Evolutionary conservation across 2,329 filamentous ascomycete species (phyloP).

Genomic region (Aspergillus thermomutatus): DNA sequence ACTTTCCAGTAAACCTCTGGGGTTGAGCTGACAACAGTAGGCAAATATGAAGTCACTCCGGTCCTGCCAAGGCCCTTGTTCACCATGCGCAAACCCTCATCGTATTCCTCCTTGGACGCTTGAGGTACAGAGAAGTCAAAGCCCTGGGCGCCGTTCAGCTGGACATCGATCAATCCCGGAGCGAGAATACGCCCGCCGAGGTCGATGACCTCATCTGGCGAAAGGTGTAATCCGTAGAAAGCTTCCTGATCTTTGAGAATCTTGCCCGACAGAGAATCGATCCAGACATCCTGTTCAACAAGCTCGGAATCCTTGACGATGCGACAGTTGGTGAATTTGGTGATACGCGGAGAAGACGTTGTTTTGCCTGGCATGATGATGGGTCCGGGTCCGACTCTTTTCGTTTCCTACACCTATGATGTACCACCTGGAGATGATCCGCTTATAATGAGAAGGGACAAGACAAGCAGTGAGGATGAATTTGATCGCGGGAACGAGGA

Average conservation of each 20-base stretch:
- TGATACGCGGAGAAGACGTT: slow-evolving; percentile 53
- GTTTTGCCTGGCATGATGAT: slow-evolving; percentile 36
- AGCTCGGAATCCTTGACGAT: slow-evolving; percentile 66
- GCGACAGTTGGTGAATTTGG: slow-evolving; percentile 86
- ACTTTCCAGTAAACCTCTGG: slow-evolving; percentile 79
- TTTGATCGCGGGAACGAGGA: too few relatives aligned
- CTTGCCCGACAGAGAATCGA: slow-evolving; percentile 76
- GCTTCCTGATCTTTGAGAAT: slow-evolving; percentile 68
- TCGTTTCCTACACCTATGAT: not conserved
- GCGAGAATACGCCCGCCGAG: slow-evolving; percentile 78
- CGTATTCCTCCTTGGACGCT: slow-evolving; percentile 64
- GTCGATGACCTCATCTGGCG: slow-evolving; percentile 71
- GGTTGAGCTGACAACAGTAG: slow-evolving; percentile 72
- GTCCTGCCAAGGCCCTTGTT: slow-evolving; percentile 71
- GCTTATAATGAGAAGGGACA: not conserved
- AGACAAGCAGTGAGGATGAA: not conserved
- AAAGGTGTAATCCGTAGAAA: slow-evolving; percentile 47
- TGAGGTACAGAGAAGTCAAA: slow-evolving; percentile 85
- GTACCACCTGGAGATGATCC: not conserved
- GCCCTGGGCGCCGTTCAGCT: slow-evolving; percentile 88
- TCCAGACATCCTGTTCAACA: slow-evolving; percentile 79
- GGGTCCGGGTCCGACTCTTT: not conserved
- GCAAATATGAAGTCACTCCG: slow-evolving; percentile 83
- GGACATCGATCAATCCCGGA: slow-evolving; percentile 84
- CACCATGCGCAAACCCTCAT: slow-evolving; percentile 66